These are phyloP conservation scores for Pythium coloratum DNA, from an alignment of 352 stramenopile species.

Conservation along the genomic window DNA sequence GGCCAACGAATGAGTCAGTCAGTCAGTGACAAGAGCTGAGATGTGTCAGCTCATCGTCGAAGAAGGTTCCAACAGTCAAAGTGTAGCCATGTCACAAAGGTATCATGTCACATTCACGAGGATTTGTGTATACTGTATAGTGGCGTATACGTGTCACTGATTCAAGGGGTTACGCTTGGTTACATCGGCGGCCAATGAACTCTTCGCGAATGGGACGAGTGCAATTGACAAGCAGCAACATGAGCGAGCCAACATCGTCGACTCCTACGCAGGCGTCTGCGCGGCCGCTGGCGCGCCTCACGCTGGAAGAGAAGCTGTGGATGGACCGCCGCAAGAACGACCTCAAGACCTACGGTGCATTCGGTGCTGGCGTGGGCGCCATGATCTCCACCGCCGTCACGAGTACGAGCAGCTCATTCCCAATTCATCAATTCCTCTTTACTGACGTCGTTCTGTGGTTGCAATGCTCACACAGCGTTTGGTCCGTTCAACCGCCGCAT, in stretches of 20 bases:
- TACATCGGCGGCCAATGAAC: neutral
- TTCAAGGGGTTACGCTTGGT: neutral
- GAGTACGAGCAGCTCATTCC: constrained; percentile 32
- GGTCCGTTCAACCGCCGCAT: constrained; percentile 66
- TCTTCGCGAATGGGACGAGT: neutral
- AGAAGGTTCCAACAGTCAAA: neutral
- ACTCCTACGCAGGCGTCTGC: constrained; percentile 17
- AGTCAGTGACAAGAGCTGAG: constrained; percentile 2
- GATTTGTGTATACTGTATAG: neutral
- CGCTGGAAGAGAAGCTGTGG: constrained; percentile 84
- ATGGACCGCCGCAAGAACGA: constrained; percentile 70
- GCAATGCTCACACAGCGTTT: constrained; percentile 36
- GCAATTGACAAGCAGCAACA: constrained; percentile 20
- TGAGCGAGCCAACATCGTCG: constrained; percentile 20
- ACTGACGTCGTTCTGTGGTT: neutral
- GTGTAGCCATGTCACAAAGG: constrained; percentile 1
- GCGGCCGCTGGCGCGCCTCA: constrained; percentile 42
- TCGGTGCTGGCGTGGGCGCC: constrained; percentile 57
- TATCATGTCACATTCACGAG: neutral
- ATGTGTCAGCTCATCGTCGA: constrained; percentile 3
- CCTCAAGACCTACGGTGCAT: constrained; percentile 60
- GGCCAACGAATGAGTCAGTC: neutral
- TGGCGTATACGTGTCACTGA: neutral
- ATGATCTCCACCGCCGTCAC: constrained; percentile 54
- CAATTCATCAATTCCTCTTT: neutral